Conservation (phyloP, 2,329 filamentous ascomycete species). For the Cryphonectria carpinicola region DNA sequence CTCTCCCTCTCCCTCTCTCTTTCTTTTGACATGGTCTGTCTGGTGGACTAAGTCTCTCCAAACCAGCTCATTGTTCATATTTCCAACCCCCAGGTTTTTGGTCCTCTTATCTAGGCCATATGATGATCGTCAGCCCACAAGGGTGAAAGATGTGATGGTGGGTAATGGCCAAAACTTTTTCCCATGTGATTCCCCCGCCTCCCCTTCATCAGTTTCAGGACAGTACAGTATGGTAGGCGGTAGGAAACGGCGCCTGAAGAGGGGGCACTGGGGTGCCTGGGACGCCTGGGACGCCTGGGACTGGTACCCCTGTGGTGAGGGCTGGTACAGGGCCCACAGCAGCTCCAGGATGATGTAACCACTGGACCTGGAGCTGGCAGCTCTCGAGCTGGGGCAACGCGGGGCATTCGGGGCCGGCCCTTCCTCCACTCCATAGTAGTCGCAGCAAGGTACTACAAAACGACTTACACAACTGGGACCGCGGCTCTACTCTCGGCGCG, state of each 20-base stretch:
- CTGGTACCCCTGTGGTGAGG: not conserved
- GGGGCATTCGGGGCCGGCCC: conserved; percentile 9
- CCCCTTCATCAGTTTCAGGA: too few relatives aligned
- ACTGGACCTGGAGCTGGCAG: not conserved
- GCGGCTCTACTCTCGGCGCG: conserved; percentile 24
- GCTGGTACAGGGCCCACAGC: not conserved
- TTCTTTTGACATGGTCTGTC: too few relatives aligned
- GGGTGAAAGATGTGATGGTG: not conserved
- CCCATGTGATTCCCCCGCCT: not conserved
- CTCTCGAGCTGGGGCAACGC: not conserved
- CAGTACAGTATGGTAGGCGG: not conserved
- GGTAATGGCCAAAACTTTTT: too few relatives aligned
- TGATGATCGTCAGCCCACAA: not conserved
- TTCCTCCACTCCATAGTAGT: not conserved
- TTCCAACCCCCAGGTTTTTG: not conserved
- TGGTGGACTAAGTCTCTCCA: not conserved
- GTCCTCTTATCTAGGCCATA: not conserved
- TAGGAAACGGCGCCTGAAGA: not conserved
- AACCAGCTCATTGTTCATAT: not conserved
- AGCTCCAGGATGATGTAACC: conserved; percentile 4
- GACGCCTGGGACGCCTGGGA: not conserved
- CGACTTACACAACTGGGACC: not conserved
- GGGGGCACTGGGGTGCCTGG: not conserved
- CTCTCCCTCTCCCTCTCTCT: not conserved
- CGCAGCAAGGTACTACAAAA: not conserved